These are phyloP conservation scores for Baorangia bicolor DNA, from an alignment of 768 basidiomycete genomes.

Conservation along the genomic window DNA sequence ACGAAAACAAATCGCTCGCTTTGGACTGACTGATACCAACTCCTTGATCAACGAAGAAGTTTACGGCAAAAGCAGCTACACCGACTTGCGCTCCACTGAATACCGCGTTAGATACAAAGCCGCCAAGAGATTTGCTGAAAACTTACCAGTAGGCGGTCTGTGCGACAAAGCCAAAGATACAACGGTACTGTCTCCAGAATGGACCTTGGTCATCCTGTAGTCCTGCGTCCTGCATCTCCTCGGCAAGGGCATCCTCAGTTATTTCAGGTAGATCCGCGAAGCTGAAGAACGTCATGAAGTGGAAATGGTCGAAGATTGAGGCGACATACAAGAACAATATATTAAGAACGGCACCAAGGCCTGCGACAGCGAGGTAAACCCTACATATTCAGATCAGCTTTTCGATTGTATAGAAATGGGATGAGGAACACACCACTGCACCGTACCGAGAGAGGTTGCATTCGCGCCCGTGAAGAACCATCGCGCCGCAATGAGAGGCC, in stretches of 20 bases:
- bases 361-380: conserved; percentile 66
- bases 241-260: conserved; percentile 59
- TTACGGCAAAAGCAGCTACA: conserved; percentile 66
- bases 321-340: conserved; percentile 57
- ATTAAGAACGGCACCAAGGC: conserved; percentile 60
- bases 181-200: conserved; percentile 69
- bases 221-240: conserved; percentile 46
- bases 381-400: conserved; percentile 28
- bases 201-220: conserved; percentile 45
- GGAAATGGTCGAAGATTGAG: background rate
- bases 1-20: conserved; percentile 67
- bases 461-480: conserved; percentile 74
- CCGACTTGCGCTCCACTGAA: conserved; percentile 63
- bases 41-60: conserved; percentile 65
- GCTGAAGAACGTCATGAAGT: conserved; percentile 32
- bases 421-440: conserved; percentile 50
- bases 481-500: conserved; percentile 71
- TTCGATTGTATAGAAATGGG: background rate
- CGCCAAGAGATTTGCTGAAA: background rate
- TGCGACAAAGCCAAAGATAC: conserved; percentile 70
- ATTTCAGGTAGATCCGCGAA: conserved; percentile 71
- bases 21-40: conserved; percentile 49
- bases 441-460: conserved; percentile 58
- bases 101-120: background rate
- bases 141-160: conserved; percentile 66